A percentile compares a stretch with the other conserved stretches of the same genome.
Evolutionary conservation across 805 yeast genomes (phyloP).

Genomic region (Komagataella pseudopastoris): DNA sequence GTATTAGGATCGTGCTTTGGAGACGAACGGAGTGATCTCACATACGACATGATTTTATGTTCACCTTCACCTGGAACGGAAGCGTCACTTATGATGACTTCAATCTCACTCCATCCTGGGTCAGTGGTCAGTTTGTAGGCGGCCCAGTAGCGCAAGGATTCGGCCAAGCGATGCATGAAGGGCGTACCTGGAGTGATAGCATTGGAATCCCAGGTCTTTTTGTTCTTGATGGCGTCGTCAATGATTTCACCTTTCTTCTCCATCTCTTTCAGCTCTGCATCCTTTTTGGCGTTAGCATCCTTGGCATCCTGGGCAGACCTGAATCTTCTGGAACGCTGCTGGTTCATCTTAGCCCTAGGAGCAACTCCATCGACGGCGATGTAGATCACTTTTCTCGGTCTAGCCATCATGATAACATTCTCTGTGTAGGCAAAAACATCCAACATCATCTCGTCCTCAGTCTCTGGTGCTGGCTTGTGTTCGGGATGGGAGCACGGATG

Average conservation of each 20-base stretch:
- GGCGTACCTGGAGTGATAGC: slow-evolving; percentile 99
- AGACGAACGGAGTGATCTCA: slow-evolving; percentile 78
- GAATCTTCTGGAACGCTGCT: slow-evolving; percentile 88
- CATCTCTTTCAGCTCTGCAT: slow-evolving; percentile 41
- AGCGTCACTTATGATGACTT: slow-evolving; percentile 88
- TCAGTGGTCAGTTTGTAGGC: slow-evolving; percentile 78
- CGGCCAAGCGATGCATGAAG: slow-evolving; percentile 84
- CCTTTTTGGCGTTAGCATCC: slow-evolving; percentile 60
- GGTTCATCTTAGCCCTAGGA: slow-evolving; percentile 96
- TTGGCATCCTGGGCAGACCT: slow-evolving; percentile 85
- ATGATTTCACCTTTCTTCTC: slow-evolving; percentile 59
- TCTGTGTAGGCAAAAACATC: slow-evolving; percentile 91
- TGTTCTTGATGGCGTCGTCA: slow-evolving; percentile 60
- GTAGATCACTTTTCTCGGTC: slow-evolving; percentile 85
- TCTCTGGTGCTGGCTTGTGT: slow-evolving; percentile 88
- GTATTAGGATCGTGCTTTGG: slow-evolving; percentile 87
- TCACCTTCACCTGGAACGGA: slow-evolving; percentile 99
- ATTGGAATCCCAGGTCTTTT: slow-evolving; percentile 87
- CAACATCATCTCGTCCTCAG: slow-evolving; percentile 92
- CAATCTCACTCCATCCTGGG: slow-evolving; percentile 86
- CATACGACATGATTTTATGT: slow-evolving; percentile 94
- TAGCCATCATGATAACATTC: slow-evolving; percentile 81
- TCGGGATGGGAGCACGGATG: slow-evolving; percentile 99
- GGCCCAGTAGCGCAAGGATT: slow-evolving; percentile 79
- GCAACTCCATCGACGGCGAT: slow-evolving; percentile 99